Conservation (phyloP, 2,329 filamentous ascomycete species). For the Monosporascus sp. region DNA sequence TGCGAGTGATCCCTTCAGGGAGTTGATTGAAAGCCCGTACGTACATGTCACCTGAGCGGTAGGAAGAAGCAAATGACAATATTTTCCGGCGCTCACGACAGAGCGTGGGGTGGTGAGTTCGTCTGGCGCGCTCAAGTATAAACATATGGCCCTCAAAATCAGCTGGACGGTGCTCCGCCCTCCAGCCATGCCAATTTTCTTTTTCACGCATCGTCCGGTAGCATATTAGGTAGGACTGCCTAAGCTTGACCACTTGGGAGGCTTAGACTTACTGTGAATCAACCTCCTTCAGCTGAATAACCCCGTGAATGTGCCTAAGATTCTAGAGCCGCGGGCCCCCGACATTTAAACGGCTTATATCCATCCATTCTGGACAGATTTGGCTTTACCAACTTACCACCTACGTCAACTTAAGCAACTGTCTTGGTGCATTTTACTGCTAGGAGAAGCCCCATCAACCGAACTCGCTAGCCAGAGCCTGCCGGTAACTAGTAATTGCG, state of each 20-base stretch:
- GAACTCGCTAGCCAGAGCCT: not conserved
- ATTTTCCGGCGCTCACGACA: not conserved
- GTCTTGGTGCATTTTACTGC: too few relatives aligned
- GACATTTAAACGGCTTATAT: too few relatives aligned
- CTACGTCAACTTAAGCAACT: too few relatives aligned
- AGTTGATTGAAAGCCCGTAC: not conserved
- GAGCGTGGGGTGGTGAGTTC: not conserved
- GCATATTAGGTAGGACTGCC: not conserved
- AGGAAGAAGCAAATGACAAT: not conserved
- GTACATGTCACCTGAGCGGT: not conserved
- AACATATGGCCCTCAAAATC: not conserved
- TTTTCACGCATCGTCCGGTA: not conserved
- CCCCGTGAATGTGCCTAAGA: not conserved
- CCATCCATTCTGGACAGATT: too few relatives aligned
- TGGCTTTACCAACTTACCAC: too few relatives aligned
- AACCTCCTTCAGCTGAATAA: not conserved
- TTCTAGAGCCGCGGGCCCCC: not conserved
- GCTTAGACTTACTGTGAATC: not conserved
- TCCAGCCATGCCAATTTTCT: not conserved
- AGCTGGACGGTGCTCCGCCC: not conserved
- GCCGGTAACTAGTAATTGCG: slow-evolving; percentile 1
- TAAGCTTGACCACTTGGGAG: not conserved
- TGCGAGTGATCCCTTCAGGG: not conserved
- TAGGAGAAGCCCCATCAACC: not conserved
- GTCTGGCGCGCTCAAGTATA: not conserved